Base-by-base conservation (phyloP, 805 yeast genomes). In the Candida tallmaniae region DNA sequence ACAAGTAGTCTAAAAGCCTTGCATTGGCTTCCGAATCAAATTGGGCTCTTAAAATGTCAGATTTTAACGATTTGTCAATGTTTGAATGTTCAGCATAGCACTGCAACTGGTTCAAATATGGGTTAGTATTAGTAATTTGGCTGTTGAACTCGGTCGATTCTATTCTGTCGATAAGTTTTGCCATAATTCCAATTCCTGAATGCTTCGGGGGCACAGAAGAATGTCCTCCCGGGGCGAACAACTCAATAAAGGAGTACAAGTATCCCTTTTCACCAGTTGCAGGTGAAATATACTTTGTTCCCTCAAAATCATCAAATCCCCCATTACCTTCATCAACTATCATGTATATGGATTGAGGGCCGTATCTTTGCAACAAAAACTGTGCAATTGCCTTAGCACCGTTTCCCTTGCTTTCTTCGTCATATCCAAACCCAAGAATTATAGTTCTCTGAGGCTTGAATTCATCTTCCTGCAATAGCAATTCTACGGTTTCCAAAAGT, bases 231-330 rank as follows among this genome's bases (percentile, higher is more conserved):
- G 70, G 71, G 5, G 73, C 63, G 29, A 45, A 59, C 23, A 72
- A 47, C 15, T 58, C 63, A 27, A 72, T 55, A n/a, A 51, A 41
- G 2, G 70, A 47, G 46, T 72, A 60, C 25, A 69, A 39, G 36
- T 64, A 58, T 0, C 78, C 78, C 48, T 72, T 72, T 44, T 72
- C 78, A 8, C 72, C 67, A 2, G 73, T 65, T 9, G 68, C 71
- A 2, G 73, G 72, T 45, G 34, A 59, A 3, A 74, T 63, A 42
- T 68, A 50, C n/a, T 61, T 60, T 5, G 57, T 48, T 6, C 68
- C 74, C 29, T 59, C 58, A 6, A 45, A 35, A 7, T 40, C 47
- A 2, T 28, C 27, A 32, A 37, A 46, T 2, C 58, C 59, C 10
- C 40, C 40, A 27, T 38, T 33, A 9, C 58, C 69, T 41, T 73